Evolutionary conservation across 768 basidiomycete genomes (phyloP), one percentile per base, ranked within the genome.

Genomic region (Kockovaella imperatae): DNA sequence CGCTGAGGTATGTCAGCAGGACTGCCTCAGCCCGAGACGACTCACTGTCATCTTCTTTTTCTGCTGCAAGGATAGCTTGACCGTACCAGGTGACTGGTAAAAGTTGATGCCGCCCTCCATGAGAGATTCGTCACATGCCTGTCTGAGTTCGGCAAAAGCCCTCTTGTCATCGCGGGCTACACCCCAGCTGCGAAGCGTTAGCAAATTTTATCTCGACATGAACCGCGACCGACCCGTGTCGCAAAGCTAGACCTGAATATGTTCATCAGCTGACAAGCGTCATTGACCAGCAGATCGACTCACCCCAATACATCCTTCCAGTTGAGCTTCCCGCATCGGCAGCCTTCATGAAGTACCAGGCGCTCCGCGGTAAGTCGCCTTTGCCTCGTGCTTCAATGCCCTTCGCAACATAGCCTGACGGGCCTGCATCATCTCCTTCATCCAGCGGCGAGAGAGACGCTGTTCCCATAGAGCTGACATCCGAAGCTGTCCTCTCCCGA

Each of bases 221-320:
- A 17, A 32, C 17, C 31, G 31, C 10, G 17, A 10, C 31, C 10
- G 31, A 32, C 11, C 67, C 67, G 46, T 68, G 64, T 23, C 62
- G 53, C 11, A 70, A 49, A 14, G 66, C 62, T 4, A 68, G 47
- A 26, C 65, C 64, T 66, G 18, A 21, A 18, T 15, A 42, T 28
- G 36, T 24, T 47, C 10, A 49, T 25, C 47, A 40, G 35, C 35
- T 5, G 3, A 20, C n/a, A 38, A 5, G 17, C 17, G 26, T 24
- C 20, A 47, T 3, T 46, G 45, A 34, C 24, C 17, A 1, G 41
- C 42, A 14, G 21, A 4, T 4, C 8, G 26, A 48, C 62, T 53
- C 41, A 68, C 69, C 69, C 56, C 60, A 71, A 35, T 66, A 64
- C 46, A 71, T 65, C 41, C 62, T 52, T 3, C 69, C 69, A 21